Conservation (phyloP, 2,329 filamentous ascomycete genomes). For the Ampelomyces quisqualis region DNA sequence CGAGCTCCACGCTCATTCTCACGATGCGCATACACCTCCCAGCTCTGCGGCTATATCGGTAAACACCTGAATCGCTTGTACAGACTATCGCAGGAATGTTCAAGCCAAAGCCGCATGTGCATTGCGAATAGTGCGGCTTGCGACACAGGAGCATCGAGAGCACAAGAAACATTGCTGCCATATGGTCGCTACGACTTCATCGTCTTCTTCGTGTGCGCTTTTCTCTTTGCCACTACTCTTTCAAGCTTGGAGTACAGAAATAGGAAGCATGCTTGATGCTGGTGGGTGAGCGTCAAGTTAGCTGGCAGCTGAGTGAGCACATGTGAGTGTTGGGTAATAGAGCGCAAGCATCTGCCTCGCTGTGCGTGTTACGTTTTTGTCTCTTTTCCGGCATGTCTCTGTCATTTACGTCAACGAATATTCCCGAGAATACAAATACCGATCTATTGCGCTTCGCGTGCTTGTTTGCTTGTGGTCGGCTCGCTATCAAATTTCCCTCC, state of each 20-base stretch:
- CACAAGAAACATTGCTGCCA: constrained; percentile 25
- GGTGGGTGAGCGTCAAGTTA: not conserved
- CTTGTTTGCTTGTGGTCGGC: no score
- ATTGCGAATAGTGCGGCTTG: constrained; percentile 31
- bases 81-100: constrained; percentile 30
- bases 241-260: constrained; percentile 5
- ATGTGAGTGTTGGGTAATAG: no score
- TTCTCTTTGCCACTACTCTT: constrained; percentile 23
- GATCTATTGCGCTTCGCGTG: no score
- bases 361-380: no score
- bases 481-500: no score
- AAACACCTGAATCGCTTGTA: constrained; percentile 19
- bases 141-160: constrained; percentile 20
- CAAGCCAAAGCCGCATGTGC: constrained; percentile 22
- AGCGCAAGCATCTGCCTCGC: no score
- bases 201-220: constrained; percentile 16
- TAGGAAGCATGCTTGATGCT: constrained; percentile 3
- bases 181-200: constrained; percentile 31
- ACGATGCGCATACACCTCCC: constrained; percentile 5
- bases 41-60: constrained; percentile 3
- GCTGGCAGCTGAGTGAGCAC: no score
- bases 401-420: no score
- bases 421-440: no score
- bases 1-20: constrained; percentile 20
- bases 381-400: no score